Conservation (phyloP, 805 yeast species). For the Lipomyces kockii region DNA sequence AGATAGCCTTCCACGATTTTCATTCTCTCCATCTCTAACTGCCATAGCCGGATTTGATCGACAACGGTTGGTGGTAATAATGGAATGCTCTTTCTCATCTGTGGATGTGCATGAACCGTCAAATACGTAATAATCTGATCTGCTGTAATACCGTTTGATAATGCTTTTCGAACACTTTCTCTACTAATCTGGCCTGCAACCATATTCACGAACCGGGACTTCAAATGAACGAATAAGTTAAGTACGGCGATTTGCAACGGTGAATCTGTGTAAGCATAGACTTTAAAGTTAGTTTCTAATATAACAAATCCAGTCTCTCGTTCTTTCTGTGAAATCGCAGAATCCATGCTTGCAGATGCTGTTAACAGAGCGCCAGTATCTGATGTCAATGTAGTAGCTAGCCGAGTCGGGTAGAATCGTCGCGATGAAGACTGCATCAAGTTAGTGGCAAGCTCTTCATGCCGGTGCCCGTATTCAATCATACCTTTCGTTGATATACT, state of each 20-base stretch:
- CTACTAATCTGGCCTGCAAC: slow-evolving; percentile 92
- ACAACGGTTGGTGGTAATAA: slow-evolving; percentile 95
- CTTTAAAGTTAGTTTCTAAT: slow-evolving; percentile 89
- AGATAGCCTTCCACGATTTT: slow-evolving; percentile 83
- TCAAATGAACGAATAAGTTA: slow-evolving; percentile 83
- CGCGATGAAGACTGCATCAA: slow-evolving; percentile 51
- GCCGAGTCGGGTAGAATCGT: slow-evolving; percentile 84
- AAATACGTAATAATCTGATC: slow-evolving; percentile 90
- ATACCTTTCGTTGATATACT: slow-evolving; percentile 63
- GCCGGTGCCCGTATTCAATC: neutral
- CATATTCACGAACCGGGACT: slow-evolving; percentile 85
- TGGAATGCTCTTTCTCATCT: slow-evolving; percentile 68
- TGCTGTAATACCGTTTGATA: slow-evolving; percentile 87
- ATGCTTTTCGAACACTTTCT: slow-evolving; percentile 85
- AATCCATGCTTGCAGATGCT: slow-evolving; percentile 76
- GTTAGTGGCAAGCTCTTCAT: neutral
- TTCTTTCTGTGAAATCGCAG: slow-evolving; percentile 52
- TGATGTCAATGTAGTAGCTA: slow-evolving; percentile 87
- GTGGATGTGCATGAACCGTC: slow-evolving; percentile 92
- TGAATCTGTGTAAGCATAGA: slow-evolving; percentile 61
- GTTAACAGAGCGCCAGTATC: slow-evolving; percentile 73
- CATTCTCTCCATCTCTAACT: slow-evolving; percentile 90
- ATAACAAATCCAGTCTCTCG: slow-evolving; percentile 68
- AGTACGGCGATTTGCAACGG: slow-evolving; percentile 94
- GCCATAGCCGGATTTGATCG: slow-evolving; percentile 96